Evolutionary conservation across 306 rosid species (phyloP), one percentile per base, ranked within the genome.

Genomic region (Vachellia collinsii): DNA sequence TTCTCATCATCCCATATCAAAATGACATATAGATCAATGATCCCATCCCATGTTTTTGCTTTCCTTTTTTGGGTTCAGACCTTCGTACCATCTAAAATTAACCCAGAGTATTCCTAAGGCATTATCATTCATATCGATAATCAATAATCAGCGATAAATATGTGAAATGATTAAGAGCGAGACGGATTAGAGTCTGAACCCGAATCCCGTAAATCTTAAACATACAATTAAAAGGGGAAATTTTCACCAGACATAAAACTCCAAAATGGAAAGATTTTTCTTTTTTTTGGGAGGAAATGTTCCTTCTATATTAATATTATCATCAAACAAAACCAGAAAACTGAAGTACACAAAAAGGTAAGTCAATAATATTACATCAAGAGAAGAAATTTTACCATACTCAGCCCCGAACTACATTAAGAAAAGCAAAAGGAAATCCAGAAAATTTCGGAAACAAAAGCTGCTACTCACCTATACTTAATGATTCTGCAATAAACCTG

Each of bases 401-500:
- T 46, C 64, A 41, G 14, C 43, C 43, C 70, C 77, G 77, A 78
- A 85, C 53, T 11, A 69, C 12, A 71, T 63, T 23, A 81, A 44
- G 51, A 69, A 70, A 37, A 70, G 13, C 29, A 29, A 51, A 25
- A 34, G 1, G 3, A 74, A 56, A 85, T 34, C 41, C 14, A 61
- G 29, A n/a, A 47, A 70, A 23, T 61, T 67, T 81, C 36, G 74
- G 78, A 75, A 77, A 72, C 48, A 23, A 51, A 78, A 83, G 17
- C 63, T 51, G 69, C 56, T 59, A 82, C 88, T 84, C 79, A 88
- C 91, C 42, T 75, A 70, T 70, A 78, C 9, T 37, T 62, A 56
- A 56, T 20, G 61, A 20, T 38, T 62, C 65, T 17, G 79, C 41
- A 41, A 59, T 22, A 59, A 70, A 77, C 29, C 77, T 69, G 83